Percentiles rank a stretch among this genome's conserved stretches.
These are phyloP conservation scores for Pseudocohnilembus persalinus DNA, from an alignment of 169 alveolate species.

Conservation along the genomic window DNA sequence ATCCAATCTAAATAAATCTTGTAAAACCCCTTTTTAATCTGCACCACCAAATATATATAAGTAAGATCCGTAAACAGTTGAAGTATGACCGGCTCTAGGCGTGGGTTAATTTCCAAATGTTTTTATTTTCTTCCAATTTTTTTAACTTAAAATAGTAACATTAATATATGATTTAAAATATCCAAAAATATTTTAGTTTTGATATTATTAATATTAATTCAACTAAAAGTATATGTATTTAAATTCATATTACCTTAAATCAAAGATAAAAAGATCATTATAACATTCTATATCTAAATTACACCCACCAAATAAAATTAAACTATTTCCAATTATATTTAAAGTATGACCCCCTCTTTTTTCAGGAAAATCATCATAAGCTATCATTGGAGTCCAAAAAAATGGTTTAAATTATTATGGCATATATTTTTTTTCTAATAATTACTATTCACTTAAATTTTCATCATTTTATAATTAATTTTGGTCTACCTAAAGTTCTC, in stretches of 20 bases:
- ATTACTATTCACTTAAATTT: background rate
- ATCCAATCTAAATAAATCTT: slow-evolving; percentile 33
- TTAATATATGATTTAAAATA: background rate
- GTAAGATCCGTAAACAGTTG: slow-evolving; percentile 31
- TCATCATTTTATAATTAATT: background rate
- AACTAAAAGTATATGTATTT: no score
- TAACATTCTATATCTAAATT: slow-evolving; percentile 36
- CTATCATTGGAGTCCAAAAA: slow-evolving; percentile 36
- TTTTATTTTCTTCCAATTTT: slow-evolving; percentile 22
- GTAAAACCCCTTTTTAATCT: slow-evolving; percentile 5
- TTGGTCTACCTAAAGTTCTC: background rate
- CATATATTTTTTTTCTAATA: background rate
- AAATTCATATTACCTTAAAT: slow-evolving; percentile 11
- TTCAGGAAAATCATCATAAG: slow-evolving; percentile 30
- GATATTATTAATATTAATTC: no score
- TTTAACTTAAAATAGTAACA: slow-evolving; percentile 21
- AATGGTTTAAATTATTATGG: background rate
- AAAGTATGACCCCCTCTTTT: slow-evolving; percentile 47
- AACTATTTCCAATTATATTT: slow-evolving; percentile 33
- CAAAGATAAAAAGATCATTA: slow-evolving; percentile 36
- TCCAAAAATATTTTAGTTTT: background rate
- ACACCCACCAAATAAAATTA: slow-evolving; percentile 51
- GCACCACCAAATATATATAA: slow-evolving; percentile 39
- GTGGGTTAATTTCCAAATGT: slow-evolving; percentile 42
- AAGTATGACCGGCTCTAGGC: slow-evolving; percentile 45